A percentile compares a stretch with the other conserved stretches of the same genome.
These are phyloP conservation scores for Aspergillus pseudoterreus DNA, from an alignment of 2,329 filamentous ascomycete species.

Conservation along the genomic window DNA sequence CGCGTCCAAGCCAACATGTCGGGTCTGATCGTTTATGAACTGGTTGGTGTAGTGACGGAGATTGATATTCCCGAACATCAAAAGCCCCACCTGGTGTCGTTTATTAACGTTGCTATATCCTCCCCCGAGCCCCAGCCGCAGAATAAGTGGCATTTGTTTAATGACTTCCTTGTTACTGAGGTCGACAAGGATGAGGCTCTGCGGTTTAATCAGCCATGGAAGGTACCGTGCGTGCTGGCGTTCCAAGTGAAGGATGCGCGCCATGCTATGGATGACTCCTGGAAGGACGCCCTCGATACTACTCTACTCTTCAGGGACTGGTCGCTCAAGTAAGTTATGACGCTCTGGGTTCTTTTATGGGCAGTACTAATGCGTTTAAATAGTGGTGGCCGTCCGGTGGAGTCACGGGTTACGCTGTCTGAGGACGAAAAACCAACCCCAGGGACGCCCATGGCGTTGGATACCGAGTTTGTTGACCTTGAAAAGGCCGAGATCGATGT, in stretches of 20 bases:
- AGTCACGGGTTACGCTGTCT: constrained; percentile 36
- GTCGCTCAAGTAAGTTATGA: constrained; percentile 44
- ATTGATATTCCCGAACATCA: constrained; percentile 82
- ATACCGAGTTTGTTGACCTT: constrained; percentile 93
- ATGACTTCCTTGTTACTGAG: constrained; percentile 87
- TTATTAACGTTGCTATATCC: constrained; percentile 70
- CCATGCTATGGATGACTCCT: constrained; percentile 77
- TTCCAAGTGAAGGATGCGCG: constrained; percentile 81
- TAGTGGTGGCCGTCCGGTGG: constrained; percentile 36
- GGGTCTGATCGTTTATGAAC: constrained; percentile 81
- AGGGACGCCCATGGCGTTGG: constrained; percentile 77
- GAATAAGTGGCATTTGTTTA: constrained; percentile 91
- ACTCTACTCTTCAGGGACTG: constrained; percentile 76
- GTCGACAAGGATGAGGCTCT: constrained; percentile 79
- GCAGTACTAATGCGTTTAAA: constrained; percentile 4
- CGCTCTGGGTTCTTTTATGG: background rate
- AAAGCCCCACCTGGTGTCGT: constrained; percentile 84
- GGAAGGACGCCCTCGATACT: constrained; percentile 82
- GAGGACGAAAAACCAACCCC: constrained; percentile 64
- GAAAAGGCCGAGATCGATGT: constrained; percentile 94
- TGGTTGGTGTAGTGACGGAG: constrained; percentile 84
- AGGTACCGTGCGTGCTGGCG: constrained; percentile 79
- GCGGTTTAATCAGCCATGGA: constrained; percentile 87
- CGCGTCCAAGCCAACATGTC: constrained; percentile 76
- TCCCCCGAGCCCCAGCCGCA: constrained; percentile 48